These are phyloP conservation scores for Athelia psychrophila DNA, from an alignment of 1,284 basidiomycete species.

Conservation along the genomic window DNA sequence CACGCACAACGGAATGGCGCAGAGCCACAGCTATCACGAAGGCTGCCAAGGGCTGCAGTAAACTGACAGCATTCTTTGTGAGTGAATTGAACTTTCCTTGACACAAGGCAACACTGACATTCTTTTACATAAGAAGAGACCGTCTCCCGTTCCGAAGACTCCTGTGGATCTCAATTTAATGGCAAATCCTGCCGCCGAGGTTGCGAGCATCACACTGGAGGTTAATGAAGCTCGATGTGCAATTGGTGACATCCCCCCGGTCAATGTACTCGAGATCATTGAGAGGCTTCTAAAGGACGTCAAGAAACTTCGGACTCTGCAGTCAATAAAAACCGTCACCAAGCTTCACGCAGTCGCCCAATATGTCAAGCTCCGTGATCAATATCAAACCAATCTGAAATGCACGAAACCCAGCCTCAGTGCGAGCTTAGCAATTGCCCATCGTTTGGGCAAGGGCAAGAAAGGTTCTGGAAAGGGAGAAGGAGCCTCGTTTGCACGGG, in stretches of 20 bases:
- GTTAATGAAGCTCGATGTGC: neutral
- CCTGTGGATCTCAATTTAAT: neutral
- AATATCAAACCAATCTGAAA: neutral
- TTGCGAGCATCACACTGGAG: neutral
- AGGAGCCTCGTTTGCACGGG: slow-evolving; percentile 2
- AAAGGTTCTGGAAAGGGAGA: neutral
- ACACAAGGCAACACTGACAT: neutral
- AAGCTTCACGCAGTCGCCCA: slow-evolving; percentile 1
- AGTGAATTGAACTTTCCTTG: neutral
- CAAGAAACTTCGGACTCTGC: neutral
- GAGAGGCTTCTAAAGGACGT: slow-evolving; percentile 2
- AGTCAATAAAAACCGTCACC: slow-evolving; percentile 1
- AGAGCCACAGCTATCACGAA: neutral
- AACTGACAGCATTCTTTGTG: neutral
- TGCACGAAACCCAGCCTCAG: slow-evolving; percentile 1
- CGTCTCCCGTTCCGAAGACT: neutral
- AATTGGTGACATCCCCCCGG: too few relatives aligned
- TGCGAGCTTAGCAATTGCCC: slow-evolving; percentile 4
- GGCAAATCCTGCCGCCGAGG: neutral
- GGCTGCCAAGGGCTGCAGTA: neutral
- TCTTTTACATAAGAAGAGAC: neutral
- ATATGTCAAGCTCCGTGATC: slow-evolving; percentile 5
- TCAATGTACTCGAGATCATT: slow-evolving; percentile 2
- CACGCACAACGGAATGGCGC: neutral
- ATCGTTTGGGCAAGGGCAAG: slow-evolving; percentile 4